Percentiles rank a stretch among this genome's conserved stretches.
Conservation (phyloP, 2,329 filamentous ascomycete genomes). For the Zasmidium citrigriseum region DNA sequence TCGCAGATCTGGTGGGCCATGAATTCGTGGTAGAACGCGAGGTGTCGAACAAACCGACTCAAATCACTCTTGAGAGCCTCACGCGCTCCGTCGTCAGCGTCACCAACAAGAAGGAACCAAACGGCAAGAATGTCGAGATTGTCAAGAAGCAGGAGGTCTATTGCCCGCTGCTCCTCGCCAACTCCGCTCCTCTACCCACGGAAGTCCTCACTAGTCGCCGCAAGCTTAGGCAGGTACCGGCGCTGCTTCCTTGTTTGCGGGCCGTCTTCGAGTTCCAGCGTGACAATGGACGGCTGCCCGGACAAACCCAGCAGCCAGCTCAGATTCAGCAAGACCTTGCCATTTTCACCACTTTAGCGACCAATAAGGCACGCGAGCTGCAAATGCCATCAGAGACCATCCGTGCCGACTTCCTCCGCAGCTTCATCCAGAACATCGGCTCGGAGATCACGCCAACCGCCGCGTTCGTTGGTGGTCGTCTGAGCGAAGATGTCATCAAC, state of each 20-base stretch:
- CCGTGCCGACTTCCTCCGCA: constrained; percentile 66
- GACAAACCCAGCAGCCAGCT: constrained; percentile 45
- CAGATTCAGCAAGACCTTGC: constrained; percentile 63
- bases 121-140: constrained; percentile 71
- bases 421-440: constrained; percentile 83
- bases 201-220: constrained; percentile 71
- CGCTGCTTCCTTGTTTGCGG: constrained; percentile 80
- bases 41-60: constrained; percentile 68
- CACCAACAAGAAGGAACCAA: constrained; percentile 66
- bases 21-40: constrained; percentile 86
- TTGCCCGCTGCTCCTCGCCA: constrained; percentile 83
- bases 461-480: constrained; percentile 83
- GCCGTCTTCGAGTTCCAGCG: constrained; percentile 85
- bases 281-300: constrained; percentile 42
- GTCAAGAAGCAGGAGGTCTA: constrained; percentile 92
- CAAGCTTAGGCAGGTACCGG: constrained; percentile 73
- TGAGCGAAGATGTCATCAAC: constrained; percentile 97
- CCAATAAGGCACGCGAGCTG: constrained; percentile 72
- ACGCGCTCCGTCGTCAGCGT: constrained; percentile 76
- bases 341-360: constrained; percentile 75
- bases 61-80: constrained; percentile 66
- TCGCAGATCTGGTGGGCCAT: constrained; percentile 88
- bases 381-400: constrained; percentile 48
- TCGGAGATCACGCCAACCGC: constrained; percentile 84
- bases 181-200: constrained; percentile 68